Conservation (phyloP, 2,329 filamentous ascomycete species). For the Penicillium sp. region DNA sequence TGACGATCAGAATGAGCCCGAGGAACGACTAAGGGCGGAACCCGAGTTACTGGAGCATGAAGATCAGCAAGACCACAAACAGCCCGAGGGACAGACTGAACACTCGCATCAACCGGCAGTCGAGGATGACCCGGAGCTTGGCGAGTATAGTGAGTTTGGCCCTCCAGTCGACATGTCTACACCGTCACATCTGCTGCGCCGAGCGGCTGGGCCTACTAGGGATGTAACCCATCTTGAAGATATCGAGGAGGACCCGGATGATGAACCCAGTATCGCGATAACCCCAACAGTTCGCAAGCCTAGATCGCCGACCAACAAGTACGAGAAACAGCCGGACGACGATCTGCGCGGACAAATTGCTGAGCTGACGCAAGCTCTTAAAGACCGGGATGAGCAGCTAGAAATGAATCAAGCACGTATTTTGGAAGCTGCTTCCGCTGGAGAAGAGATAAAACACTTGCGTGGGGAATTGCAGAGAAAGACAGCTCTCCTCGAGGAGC, state of each 20-base stretch:
- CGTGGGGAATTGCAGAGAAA: conserved; percentile 44
- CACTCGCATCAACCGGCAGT: conserved; percentile 32
- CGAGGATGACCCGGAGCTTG: conserved; percentile 38
- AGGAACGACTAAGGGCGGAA: conserved; percentile 21
- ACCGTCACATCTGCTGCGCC: conserved; percentile 45
- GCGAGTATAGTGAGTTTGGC: conserved; percentile 48
- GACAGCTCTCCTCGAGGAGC: conserved; percentile 33
- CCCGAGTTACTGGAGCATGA: conserved; percentile 11
- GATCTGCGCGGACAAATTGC: conserved; percentile 38
- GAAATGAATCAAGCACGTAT: conserved; percentile 37
- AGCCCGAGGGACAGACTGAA: conserved; percentile 25
- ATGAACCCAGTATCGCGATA: conserved; percentile 17
- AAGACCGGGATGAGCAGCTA: conserved; percentile 42
- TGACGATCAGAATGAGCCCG: conserved; percentile 14
- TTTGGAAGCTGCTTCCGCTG: conserved; percentile 41
- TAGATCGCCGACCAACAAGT: conserved; percentile 25
- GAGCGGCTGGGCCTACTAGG: conserved; percentile 31
- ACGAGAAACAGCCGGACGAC: conserved; percentile 25
- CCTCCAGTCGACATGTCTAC: conserved; percentile 51
- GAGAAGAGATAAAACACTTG: conserved; percentile 45
- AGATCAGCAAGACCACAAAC: conserved; percentile 13
- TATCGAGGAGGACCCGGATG: conserved; percentile 41
- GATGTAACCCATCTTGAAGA: conserved; percentile 43
- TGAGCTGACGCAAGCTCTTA: conserved; percentile 37
- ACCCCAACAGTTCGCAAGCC: conserved; percentile 36